phyloP scores from a whole-genome alignment of 805 yeast genomes.

The Candida cerambycidarum region DNA sequence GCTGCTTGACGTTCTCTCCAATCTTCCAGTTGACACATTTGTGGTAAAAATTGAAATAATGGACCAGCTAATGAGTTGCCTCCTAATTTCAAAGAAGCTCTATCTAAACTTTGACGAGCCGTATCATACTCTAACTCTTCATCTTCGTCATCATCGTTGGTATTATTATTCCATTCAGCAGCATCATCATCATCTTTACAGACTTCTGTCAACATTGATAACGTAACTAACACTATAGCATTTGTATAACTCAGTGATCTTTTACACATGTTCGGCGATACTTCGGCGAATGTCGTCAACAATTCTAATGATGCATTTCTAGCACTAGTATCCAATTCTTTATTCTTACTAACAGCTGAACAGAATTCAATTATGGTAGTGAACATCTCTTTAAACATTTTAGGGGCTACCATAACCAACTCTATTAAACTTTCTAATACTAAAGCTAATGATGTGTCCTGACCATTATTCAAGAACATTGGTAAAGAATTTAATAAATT shows the following conservation, averaged over 20 bases:
- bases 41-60: constrained; percentile 80
- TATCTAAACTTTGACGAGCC: constrained; percentile 92
- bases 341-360: constrained; percentile 77
- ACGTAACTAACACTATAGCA: constrained; percentile 67
- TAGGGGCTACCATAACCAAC: constrained; percentile 90
- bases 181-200: constrained; percentile 85
- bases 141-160: constrained; percentile 72
- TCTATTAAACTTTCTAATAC: constrained; percentile 91
- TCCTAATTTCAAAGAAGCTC: constrained; percentile 79
- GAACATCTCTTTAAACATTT: constrained; percentile 89
- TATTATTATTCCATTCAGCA: constrained; percentile 81
- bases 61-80: constrained; percentile 85
- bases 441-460: constrained; percentile 77
- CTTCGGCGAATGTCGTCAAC: constrained; percentile 86
- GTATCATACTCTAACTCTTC: constrained; percentile 87
- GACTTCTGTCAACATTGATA: constrained; percentile 89
- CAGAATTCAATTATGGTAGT: constrained; percentile 84
- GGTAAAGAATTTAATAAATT: constrained; percentile 83
- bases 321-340: constrained; percentile 73
- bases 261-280: constrained; percentile 94
- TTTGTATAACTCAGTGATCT: constrained; percentile 69
- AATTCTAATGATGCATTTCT: constrained; percentile 87
- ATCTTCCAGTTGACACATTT: constrained; percentile 68
- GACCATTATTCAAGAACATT: constrained; percentile 73
- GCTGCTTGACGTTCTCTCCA: constrained; percentile 99